These are phyloP conservation scores for Balansia obtecta DNA, from an alignment of 2,329 filamentous ascomycete genomes.

Conservation along the genomic window DNA sequence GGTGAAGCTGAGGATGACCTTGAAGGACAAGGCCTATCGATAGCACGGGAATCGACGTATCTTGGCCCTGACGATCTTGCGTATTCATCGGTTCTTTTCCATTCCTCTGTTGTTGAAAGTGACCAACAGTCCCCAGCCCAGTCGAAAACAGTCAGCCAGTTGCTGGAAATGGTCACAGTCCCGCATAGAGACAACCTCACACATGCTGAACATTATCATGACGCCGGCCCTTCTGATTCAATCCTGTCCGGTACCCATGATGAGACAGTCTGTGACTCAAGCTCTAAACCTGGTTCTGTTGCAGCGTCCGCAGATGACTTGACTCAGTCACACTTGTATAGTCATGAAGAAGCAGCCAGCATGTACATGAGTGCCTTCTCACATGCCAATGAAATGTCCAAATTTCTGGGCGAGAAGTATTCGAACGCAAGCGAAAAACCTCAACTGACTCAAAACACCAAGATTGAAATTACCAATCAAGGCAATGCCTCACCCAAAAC, in stretches of 20 bases:
- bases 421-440: neutral
- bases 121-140: slow-evolving; percentile 4
- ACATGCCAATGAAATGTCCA: slow-evolving; percentile 20
- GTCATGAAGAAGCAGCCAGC: slow-evolving; percentile 69
- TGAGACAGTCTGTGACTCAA: neutral
- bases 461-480: neutral
- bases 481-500: neutral
- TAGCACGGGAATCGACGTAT: slow-evolving; percentile 40
- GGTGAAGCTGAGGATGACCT: slow-evolving; percentile 24
- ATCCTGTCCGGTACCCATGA: neutral
- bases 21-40: slow-evolving; percentile 29
- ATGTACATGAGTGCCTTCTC: slow-evolving; percentile 75
- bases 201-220: neutral
- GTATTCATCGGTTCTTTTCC: slow-evolving; percentile 11
- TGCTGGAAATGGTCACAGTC: neutral
- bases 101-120: slow-evolving; percentile 13
- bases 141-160: slow-evolving; percentile 9
- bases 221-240: neutral
- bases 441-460: neutral
- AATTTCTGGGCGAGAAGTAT: neutral
- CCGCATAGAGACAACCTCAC: neutral
- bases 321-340: slow-evolving; percentile 56
- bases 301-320: slow-evolving; percentile 33
- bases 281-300: neutral
- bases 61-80: slow-evolving; percentile 18